phyloP scores from a whole-genome alignment of 2,329 filamentous ascomycete genomes.

The Colletotrichum spinosum region DNA sequence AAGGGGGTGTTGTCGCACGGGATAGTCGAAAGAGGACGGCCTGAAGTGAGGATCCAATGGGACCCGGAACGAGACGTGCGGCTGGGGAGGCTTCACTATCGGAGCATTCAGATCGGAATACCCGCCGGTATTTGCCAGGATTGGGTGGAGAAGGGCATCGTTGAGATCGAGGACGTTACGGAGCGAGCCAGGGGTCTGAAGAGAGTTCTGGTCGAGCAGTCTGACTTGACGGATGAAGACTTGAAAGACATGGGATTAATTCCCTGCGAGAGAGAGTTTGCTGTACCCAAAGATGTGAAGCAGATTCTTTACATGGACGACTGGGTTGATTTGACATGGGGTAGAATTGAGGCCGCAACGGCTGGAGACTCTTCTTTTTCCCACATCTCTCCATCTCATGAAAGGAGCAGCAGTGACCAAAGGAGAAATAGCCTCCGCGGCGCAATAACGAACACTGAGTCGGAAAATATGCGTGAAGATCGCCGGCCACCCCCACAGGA shows the following conservation, averaged over 20 bases:
- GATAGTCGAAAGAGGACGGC: background rate
- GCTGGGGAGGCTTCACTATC: constrained; percentile 58
- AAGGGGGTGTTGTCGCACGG: constrained; percentile 46
- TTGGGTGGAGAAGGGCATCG: constrained; percentile 65
- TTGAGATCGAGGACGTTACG: constrained; percentile 69
- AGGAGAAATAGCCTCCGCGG: too few species aligned
- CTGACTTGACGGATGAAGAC: constrained; percentile 47
- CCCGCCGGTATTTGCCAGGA: constrained; percentile 55
- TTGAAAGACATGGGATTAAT: constrained; percentile 53
- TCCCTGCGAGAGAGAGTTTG: constrained; percentile 58
- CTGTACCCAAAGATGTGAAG: constrained; percentile 52
- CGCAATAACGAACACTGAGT: too few species aligned
- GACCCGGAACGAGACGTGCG: constrained; percentile 67
- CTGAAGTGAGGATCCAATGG: constrained; percentile 69
- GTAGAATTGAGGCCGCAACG: too few species aligned
- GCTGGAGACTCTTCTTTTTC: too few species aligned
- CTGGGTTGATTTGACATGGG: too few species aligned
- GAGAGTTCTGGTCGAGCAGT: constrained; percentile 54
- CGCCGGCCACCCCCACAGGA: too few species aligned
- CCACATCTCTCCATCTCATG: too few species aligned
- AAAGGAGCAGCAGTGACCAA: too few species aligned
- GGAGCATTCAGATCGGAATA: constrained; percentile 74
- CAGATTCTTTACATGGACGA: constrained; percentile 46
- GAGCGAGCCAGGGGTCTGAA: constrained; percentile 62
- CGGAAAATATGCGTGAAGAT: too few species aligned